Percentiles rank a stretch among this genome's conserved stretches.
These are phyloP conservation scores for Miamiensis avidus DNA, from an alignment of 169 alveolate genomes.

Conservation along the genomic window DNA sequence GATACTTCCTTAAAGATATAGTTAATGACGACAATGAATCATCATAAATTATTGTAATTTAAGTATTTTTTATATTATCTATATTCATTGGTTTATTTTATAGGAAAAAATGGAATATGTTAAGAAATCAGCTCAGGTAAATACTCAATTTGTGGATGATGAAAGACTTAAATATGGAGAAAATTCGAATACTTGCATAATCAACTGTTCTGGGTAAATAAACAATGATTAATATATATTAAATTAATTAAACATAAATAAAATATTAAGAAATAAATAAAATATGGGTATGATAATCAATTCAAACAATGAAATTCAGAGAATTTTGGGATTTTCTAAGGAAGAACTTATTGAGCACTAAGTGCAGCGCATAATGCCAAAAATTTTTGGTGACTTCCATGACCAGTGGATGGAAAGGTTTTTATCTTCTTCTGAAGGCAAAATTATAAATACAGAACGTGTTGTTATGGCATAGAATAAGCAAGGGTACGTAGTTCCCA, in stretches of 20 bases:
- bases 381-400: constrained; percentile 35
- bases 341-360: constrained; percentile 26
- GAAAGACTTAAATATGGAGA: constrained; percentile 38
- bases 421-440: constrained; percentile 35
- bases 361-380: constrained; percentile 38
- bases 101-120: constrained; percentile 29
- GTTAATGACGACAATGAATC: constrained; percentile 32
- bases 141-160: constrained; percentile 19
- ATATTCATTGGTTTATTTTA: neutral
- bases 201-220: constrained; percentile 31
- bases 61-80: no score
- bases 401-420: constrained; percentile 23
- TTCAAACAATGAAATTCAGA: constrained; percentile 24
- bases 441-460: constrained; percentile 30
- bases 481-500: constrained; percentile 18
- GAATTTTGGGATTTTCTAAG: constrained; percentile 36
- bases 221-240: no score
- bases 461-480: constrained; percentile 25
- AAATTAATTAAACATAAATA: no score
- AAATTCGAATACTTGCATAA: constrained; percentile 36
- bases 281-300: constrained; percentile 18
- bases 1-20: constrained; percentile 31
- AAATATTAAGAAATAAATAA: neutral
- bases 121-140: constrained; percentile 9
- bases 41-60: neutral